Percentiles rank a stretch among this genome's conserved stretches.
phyloP scores from a whole-genome alignment of 2,329 filamentous ascomycete genomes.

The Epichloe amarillans region DNA sequence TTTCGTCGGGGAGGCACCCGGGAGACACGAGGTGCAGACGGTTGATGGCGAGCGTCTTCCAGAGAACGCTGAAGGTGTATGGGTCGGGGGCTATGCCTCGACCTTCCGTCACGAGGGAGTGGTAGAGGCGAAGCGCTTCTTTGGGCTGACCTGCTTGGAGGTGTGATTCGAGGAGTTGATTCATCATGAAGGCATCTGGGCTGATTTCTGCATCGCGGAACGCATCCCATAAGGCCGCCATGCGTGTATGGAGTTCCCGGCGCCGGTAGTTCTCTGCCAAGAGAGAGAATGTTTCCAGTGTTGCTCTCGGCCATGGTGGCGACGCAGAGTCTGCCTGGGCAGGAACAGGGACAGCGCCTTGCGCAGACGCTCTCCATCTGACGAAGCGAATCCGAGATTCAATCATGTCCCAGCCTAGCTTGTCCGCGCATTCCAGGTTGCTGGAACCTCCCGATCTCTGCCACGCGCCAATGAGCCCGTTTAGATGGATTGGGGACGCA shows the following conservation, averaged over 20 bases:
- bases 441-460: constrained; percentile 46
- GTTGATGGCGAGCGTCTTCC: constrained; percentile 44
- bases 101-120: constrained; percentile 32
- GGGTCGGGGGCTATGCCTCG: constrained; percentile 45
- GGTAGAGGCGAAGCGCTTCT: constrained; percentile 43
- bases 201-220: constrained; percentile 50
- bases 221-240: constrained; percentile 48
- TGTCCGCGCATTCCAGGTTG: constrained; percentile 48
- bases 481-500: constrained; percentile 63
- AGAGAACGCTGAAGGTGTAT: constrained; percentile 56
- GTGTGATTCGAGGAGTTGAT: constrained; percentile 58
- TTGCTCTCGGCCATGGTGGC: constrained; percentile 41
- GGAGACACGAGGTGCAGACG: constrained; percentile 25
- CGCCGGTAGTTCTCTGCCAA: constrained; percentile 59
- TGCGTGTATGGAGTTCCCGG: constrained; percentile 41
- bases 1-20: constrained; percentile 17
- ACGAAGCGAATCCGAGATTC: constrained; percentile 51
- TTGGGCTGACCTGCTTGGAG: constrained; percentile 43
- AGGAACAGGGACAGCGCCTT: neutral
- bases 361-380: constrained; percentile 24
- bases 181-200: constrained; percentile 64
- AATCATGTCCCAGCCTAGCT: constrained; percentile 66
- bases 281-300: constrained; percentile 64
- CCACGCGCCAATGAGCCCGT: constrained; percentile 70
- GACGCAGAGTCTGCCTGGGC: neutral